Evolutionary conservation across 305 asterid species (phyloP).

Genomic region (Plantago coronopus): DNA sequence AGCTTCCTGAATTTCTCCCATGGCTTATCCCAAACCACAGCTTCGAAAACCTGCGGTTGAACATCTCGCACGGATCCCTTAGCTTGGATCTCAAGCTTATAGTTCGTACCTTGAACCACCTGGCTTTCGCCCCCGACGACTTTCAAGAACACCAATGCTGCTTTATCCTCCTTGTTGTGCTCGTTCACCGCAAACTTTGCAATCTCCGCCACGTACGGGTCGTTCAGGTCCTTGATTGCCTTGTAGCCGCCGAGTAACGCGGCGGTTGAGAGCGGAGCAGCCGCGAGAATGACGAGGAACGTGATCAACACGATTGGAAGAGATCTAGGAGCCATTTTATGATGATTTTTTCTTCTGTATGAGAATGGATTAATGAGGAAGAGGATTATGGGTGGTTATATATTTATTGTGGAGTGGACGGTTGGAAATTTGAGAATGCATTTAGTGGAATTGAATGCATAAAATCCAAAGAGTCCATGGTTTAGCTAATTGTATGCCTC

Average conservation of each 20-base stretch:
- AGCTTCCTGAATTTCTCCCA: constrained; percentile 31
- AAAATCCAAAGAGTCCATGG: no score
- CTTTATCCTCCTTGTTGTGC: constrained; percentile 22
- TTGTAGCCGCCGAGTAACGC: constrained; percentile 21
- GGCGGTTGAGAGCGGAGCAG: background rate
- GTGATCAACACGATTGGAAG: background rate
- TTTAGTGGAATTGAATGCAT: no score
- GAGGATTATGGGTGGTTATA: background rate
- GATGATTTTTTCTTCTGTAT: background rate
- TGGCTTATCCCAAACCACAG: constrained; percentile 36
- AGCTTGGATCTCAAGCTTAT: constrained; percentile 37
- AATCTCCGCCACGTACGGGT: constrained; percentile 19
- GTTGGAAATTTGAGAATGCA: no score
- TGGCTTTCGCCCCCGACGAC: constrained; percentile 41
- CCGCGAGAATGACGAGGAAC: background rate
- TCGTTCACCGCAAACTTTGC: constrained; percentile 34
- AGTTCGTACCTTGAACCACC: constrained; percentile 42
- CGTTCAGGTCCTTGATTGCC: constrained; percentile 20
- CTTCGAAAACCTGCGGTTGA: constrained; percentile 25
- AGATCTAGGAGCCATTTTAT: constrained; percentile 4
- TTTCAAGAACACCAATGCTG: constrained; percentile 20
- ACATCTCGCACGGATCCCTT: constrained; percentile 16
- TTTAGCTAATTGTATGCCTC: no score
- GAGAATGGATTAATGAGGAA: background rate
- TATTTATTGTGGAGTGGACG: background rate